These are phyloP conservation scores for Warburgia ugandensis DNA, from an alignment of 164 flowering plant genomes.

Conservation along the genomic window DNA sequence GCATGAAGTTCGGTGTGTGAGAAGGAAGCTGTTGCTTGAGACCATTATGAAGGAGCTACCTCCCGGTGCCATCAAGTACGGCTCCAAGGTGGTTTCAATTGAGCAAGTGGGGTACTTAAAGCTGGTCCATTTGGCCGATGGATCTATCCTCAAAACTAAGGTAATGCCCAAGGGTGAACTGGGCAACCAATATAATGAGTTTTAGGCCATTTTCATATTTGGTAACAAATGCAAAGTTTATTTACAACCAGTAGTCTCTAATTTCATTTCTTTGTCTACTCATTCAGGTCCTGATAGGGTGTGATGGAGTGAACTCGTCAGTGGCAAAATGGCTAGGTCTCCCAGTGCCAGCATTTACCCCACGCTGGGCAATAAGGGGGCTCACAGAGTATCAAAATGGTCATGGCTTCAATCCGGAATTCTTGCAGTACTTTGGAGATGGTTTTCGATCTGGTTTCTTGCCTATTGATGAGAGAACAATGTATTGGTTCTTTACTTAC, in stretches of 20 bases:
- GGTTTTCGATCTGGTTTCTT: constrained; percentile 48
- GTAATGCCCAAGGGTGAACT: constrained; percentile 30
- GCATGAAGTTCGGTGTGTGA: constrained; percentile 41
- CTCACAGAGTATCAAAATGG: constrained; percentile 15
- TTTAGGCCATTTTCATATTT: too few relatives aligned
- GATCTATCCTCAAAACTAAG: constrained; percentile 49
- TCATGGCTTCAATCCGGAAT: constrained; percentile 35
- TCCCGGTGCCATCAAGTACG: constrained; percentile 48
- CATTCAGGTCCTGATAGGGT: constrained; percentile 39
- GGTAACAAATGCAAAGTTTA: neutral
- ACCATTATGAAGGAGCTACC: constrained; percentile 58
- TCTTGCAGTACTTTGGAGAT: constrained; percentile 31
- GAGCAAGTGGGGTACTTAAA: constrained; percentile 36
- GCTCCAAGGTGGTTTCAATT: constrained; percentile 53
- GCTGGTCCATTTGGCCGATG: constrained; percentile 59
- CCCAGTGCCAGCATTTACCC: constrained; percentile 20
- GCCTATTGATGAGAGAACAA: constrained; percentile 33
- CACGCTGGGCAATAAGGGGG: constrained; percentile 40
- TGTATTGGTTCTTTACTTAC: constrained; percentile 53
- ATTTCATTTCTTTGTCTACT: neutral
- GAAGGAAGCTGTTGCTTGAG: constrained; percentile 46
- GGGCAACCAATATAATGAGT: neutral
- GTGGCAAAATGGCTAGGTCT: constrained; percentile 46
- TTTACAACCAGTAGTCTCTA: neutral
- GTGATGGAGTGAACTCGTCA: constrained; percentile 52